Evolutionary conservation across 1,284 basidiomycete genomes (phyloP).

Genomic region (Tilletia horrida): DNA sequence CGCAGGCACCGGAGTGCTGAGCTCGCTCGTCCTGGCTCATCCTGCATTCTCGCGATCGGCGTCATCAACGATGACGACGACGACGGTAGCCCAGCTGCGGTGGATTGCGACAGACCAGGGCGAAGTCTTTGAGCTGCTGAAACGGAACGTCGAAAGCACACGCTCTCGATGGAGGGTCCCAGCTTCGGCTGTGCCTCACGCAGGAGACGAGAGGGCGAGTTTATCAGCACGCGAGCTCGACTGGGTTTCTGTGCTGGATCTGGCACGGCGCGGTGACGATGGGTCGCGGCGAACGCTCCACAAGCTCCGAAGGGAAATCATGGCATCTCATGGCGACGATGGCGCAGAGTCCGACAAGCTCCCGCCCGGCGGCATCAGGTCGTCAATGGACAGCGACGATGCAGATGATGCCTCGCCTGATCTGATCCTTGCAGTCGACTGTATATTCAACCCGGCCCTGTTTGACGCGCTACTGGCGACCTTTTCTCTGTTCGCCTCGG

Average conservation of each 20-base stretch:
- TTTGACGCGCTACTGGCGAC: constrained; percentile 42
- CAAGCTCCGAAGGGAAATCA: background rate
- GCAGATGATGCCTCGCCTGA: constrained; percentile 21
- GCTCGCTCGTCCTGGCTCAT: constrained; percentile 27
- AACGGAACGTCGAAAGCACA: constrained; percentile 29
- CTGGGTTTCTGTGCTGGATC: background rate
- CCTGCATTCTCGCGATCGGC: constrained; percentile 5
- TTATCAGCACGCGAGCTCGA: constrained; percentile 8
- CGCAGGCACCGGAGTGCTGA: constrained; percentile 47
- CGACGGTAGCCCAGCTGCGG: constrained; percentile 5
- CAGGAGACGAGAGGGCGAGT: constrained; percentile 3
- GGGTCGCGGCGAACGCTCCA: background rate
- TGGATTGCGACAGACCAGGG: constrained; percentile 49
- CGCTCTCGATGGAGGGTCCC: constrained; percentile 26
- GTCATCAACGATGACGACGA: too few species aligned
- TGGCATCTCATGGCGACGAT: background rate
- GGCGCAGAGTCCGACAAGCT: background rate
- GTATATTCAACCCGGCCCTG: constrained; percentile 48
- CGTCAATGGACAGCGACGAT: background rate
- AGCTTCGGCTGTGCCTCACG: constrained; percentile 23
- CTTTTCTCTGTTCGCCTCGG: constrained; percentile 32
- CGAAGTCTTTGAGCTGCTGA: constrained; percentile 35
- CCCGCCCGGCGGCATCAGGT: background rate
- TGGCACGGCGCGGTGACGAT: background rate
- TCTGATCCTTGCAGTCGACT: constrained; percentile 42